Conservation (phyloP, 192 early-diverging fungal genomes). For the Chytriomyces hyalinus region DNA sequence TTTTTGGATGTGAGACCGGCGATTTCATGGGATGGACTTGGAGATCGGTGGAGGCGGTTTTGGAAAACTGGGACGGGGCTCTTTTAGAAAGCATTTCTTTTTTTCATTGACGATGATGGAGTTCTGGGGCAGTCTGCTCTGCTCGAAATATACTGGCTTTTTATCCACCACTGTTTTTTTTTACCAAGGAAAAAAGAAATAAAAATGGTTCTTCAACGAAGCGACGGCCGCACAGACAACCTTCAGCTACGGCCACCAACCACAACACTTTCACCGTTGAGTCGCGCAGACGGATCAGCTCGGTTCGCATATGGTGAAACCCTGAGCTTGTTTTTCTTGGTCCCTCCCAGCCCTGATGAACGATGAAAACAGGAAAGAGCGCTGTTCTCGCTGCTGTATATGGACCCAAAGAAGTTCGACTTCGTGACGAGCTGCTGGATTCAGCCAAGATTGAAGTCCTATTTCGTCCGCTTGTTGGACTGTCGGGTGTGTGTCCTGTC, state of each 20-base stretch:
- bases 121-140: not conserved
- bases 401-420: slow-evolving; percentile 85
- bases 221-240: slow-evolving; percentile 8
- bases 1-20: slow-evolving; percentile 91
- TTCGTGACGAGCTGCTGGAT: slow-evolving; percentile 89
- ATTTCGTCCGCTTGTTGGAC: slow-evolving; percentile 71
- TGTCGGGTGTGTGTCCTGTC: slow-evolving; percentile 47
- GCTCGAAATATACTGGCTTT: not conserved
- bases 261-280: slow-evolving; percentile 70
- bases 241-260: slow-evolving; percentile 74
- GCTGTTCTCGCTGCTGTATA: slow-evolving; percentile 79
- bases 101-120: not conserved
- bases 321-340: not conserved
- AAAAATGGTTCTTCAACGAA: not conserved
- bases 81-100: slow-evolving; percentile 20
- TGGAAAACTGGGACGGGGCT: slow-evolving; percentile 47
- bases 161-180: not conserved
- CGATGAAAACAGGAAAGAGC: slow-evolving; percentile 58
- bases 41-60: slow-evolving; percentile 58
- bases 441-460: slow-evolving; percentile 83
- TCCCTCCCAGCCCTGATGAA: not conserved
- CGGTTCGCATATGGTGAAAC: slow-evolving; percentile 73
- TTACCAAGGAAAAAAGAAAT: not conserved
- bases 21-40: slow-evolving; percentile 62
- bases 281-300: slow-evolving; percentile 84